Base-by-base conservation (phyloP, 2,329 filamentous ascomycete genomes). In the Colletotrichum magnum region DNA sequence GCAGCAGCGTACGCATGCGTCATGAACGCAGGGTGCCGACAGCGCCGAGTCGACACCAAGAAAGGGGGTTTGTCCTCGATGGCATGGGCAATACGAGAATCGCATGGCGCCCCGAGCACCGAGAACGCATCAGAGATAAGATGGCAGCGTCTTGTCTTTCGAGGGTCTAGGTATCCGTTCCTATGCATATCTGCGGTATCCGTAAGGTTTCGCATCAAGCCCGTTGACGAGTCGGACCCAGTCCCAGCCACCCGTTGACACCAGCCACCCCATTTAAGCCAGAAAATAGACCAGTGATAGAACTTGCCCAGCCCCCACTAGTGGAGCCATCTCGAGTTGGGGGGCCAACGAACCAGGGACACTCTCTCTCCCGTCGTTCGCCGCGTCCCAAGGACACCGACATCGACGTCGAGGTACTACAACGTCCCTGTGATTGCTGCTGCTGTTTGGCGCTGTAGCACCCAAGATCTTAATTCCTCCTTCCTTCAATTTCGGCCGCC, bases 241-340 rank as follows among this genome's bases (percentile, higher is more conserved):
- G 58, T 36, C 67, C 69, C 71, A 72, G 71, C 71, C 71, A 72
- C 69, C 68, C 24, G 32, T 36, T 51, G 47, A 53, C 47, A 60
- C 69, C 69, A 72, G 71, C 71, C 71, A 72, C 69, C 18, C 62
- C 26, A 53, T 61, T 68, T 58, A 18, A 58, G 28, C 21, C 50
- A 21, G n/a, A 15, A 15, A 2, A 12, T 1, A n/a, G 18, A 0
- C 69, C 71, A 72, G 71, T 71, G 64, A 63, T 9, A 36, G 21
- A n/a, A 3, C 58, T 18, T 18, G 50, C 53, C 68, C 52, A 67
- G 32, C 54, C 65, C 45, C 43, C 45, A 12, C 13, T 48, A 28
- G 41, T 39, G 39, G 26, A 69, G 51, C 57, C 57, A 61, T 53
- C 47, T 57, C 57, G 57, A 57, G 67, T 69, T 58, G 58, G 64